Evolutionary conservation across 2,329 filamentous ascomycete genomes (phyloP), one percentile per base, ranked within the genome.

Genomic region (Fusarium sp.): DNA sequence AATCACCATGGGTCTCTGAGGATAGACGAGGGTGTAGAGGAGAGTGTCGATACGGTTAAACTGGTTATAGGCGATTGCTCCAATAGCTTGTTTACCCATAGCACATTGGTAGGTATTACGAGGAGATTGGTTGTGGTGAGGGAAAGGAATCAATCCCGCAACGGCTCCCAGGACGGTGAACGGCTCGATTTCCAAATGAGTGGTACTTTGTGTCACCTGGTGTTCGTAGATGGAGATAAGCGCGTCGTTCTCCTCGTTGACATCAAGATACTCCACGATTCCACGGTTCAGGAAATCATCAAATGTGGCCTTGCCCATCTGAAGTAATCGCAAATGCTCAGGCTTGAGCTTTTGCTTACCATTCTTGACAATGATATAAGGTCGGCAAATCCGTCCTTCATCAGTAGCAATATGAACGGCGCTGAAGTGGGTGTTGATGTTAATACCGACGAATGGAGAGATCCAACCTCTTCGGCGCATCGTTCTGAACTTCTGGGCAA

Each of bases 71-170:
- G 95, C 96, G 77, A 99, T 98, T 34, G 95, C 94, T 34, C 96
- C 96, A 78, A 99, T 98, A 38, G 96, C 96, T 91, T 99, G 96
- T 83, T 99, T 99, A 87, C 96, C 96, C 96, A 99, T 99, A 81
- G 96, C 96, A 82, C 95, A 97, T 85, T 98, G 95, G 77, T 99
- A 99, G 1, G 96, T 99, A 78, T 99, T 99, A 85, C 96, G 88
- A 11, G 96, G 96, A 16, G 97, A 99, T 79, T 99, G 96, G 80
- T 99, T 99, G 84, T 99, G 96, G 79, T 99, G 96, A 10, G 96
- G 96, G 76, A 98, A 99, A 6, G 96, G 96, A 77, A 99, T 99
- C 37, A 99, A 85, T 42, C 96, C 96, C 38, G 96, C 96, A 28
- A 99, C 96, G 46, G 96, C 96, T 28, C 96, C 96, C 15, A 99